Evolutionary conservation across 176 grass and related monocot species (phyloP).

Genomic region (Avena insularis): DNA sequence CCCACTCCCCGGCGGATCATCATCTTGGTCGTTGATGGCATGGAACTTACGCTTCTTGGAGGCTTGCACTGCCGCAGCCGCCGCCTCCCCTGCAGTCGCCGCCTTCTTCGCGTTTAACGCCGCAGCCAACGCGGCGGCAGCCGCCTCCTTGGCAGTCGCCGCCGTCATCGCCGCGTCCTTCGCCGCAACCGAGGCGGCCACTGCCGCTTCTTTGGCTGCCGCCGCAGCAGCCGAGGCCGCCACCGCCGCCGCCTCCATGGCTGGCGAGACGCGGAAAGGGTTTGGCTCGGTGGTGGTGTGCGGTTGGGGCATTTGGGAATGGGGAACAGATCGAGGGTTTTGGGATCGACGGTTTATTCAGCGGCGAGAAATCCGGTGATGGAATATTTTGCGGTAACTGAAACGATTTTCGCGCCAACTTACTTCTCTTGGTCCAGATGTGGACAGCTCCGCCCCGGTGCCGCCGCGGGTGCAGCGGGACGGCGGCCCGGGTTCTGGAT

Average conservation of each 20-base stretch:
- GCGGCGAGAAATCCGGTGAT: not conserved
- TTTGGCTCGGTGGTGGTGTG: not conserved
- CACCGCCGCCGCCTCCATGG: not conserved
- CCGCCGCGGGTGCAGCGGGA: not conserved
- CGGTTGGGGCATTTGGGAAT: not conserved
- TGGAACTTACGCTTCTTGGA: conserved; percentile 7
- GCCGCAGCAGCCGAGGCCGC: not conserved
- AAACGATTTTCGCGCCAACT: not conserved
- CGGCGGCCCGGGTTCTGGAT: conserved; percentile 8
- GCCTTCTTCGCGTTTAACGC: not conserved
- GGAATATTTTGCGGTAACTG: not conserved
- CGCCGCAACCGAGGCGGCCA: not conserved
- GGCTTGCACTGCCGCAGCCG: not conserved
- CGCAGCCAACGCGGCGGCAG: not conserved
- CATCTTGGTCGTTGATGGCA: not conserved
- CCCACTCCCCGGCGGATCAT: not conserved
- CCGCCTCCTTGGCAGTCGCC: not conserved
- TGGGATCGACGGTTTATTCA: not conserved
- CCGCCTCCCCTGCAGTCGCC: not conserved
- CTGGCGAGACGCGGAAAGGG: not conserved
- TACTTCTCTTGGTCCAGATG: too few species aligned
- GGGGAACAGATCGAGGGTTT: not conserved
- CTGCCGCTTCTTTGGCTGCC: not conserved
- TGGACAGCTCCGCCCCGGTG: too few species aligned
- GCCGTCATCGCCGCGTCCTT: not conserved